Base-by-base conservation (phyloP, 306 rosid genomes). In the Dicorynia guianensis region DNA sequence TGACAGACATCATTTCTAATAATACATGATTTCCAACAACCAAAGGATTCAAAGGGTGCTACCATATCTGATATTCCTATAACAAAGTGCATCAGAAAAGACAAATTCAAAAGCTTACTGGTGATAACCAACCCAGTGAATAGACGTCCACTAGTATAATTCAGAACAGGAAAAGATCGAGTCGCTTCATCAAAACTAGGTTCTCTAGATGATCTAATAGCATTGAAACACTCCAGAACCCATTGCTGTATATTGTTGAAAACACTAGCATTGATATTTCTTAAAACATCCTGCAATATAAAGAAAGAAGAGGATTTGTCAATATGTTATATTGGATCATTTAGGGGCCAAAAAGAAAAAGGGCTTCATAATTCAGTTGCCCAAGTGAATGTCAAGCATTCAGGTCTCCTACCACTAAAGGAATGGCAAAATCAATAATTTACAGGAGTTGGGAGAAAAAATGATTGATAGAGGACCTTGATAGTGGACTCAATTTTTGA, bases 81-180 rank as follows among this genome's bases (percentile, higher is more conserved):
- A 11, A 34, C 19, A 12, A 13, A 38, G 3, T 70, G 63, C 11
- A 67, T 19, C 42, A 7, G 40, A 68, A 72, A 67, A 53, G n/a
- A 66, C 40, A 53, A 79, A 72, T 7, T 39, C 12, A 4, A 18
- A 61, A 71, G 71, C 98, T 83, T 95, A 92, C 98, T 79, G 53
- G 90, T 89, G 18, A 78, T 81, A 75, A 95, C 87, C 69, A 95
- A 70, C 18, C 92, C 97, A 65, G 89, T 83, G 77, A 87, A 86
- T 84, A 95, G 79, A 72, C 75, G 75, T 57, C 85, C 76, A 52
- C 79, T 81, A 55, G 84, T 69, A 72, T 60, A 78, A 47, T 72
- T 80, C 47, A 90, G 80, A 82, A 85, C 18, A 53, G 97, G 96
- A 82, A 89, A 86, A 64, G 96, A 63, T 18, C 67, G 58, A 72